Base-by-base conservation (phyloP, 1,284 basidiomycete species). In the Pseudozyma thailandica region DNA sequence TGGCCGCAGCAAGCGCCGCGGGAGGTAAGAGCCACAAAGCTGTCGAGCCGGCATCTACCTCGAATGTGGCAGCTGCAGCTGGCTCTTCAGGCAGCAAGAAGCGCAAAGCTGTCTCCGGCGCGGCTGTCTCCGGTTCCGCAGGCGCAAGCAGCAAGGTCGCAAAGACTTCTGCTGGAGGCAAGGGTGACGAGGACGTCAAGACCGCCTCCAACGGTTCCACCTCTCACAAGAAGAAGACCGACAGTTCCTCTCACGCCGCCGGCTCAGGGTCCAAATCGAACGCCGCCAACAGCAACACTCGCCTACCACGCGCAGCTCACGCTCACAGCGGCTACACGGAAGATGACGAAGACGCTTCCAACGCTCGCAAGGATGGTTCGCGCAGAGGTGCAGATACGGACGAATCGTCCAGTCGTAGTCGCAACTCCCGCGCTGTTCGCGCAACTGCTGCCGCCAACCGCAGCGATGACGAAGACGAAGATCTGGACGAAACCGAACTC, bases 381-480 rank as follows among this genome's bases (percentile, higher is more conserved):
- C 49, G 55, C 6, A 42, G 60, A 27, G 42, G 61, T 13, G 42
- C 27, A 15, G 66, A 64, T 30, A 53, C 33, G 1, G 56, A 58
- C 23, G 64, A 61, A 7, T 44, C 52, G n/a, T 37, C 41, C 27
- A 49, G 52, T 12, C 60, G 66, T 30, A 47, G 47, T 31, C 49
- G 69, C n/a, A 64, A 52, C 48, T 60, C 61, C 33, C 56, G 69
- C 18, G 43, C 69, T 15, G 54, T 62, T 2, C 69, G 69, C 20
- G 42, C 41, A 18, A 39, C 42, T 13, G 61, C 68, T 23, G 47
- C 60, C 5, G 50, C 60, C 9, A 52, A 71, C 23, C 57, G 58
- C n/a, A 72, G 62, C 48, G 64, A 64, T 45, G 71, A 65, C 38
- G 65, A 69, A 20, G 64, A 73, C 39, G 71, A 69, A 27, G 71